Evolutionary conservation across 371 early-diverging fungal species (phyloP).

Genomic region (Actinomortierella ambigua): DNA sequence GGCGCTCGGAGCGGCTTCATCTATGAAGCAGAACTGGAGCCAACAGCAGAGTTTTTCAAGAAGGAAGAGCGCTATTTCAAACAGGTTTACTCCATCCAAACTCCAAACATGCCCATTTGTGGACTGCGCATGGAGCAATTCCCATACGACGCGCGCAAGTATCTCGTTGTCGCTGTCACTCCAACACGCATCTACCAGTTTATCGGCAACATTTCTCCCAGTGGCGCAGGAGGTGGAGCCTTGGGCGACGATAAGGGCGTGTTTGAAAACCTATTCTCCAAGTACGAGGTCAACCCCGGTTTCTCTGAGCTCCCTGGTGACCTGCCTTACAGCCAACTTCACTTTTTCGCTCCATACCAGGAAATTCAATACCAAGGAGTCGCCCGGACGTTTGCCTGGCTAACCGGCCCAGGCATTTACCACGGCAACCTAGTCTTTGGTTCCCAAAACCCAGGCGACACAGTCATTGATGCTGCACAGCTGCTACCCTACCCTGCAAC

Average conservation of each 20-base stretch:
- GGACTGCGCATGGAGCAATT: slow-evolving; percentile 84
- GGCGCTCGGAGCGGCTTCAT: slow-evolving; percentile 85
- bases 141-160: slow-evolving; percentile 71
- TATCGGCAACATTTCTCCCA: slow-evolving; percentile 66
- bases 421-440: slow-evolving; percentile 82
- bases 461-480: slow-evolving; percentile 78
- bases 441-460: slow-evolving; percentile 75
- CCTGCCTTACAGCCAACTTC: slow-evolving; percentile 59
- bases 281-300: slow-evolving; percentile 66
- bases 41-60: slow-evolving; percentile 82
- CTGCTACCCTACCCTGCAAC: slow-evolving; percentile 78
- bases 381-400: slow-evolving; percentile 78
- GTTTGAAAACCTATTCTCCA: slow-evolving; percentile 67
- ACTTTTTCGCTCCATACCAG: slow-evolving; percentile 69
- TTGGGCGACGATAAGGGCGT: slow-evolving; percentile 51
- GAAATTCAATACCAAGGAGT: slow-evolving; percentile 70
- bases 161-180: slow-evolving; percentile 78
- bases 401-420: slow-evolving; percentile 84
- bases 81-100: slow-evolving; percentile 69
- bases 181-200: slow-evolving; percentile 86
- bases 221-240: slow-evolving; percentile 20
- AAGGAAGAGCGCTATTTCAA: slow-evolving; percentile 78
- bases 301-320: slow-evolving; percentile 81
- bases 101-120: slow-evolving; percentile 70
- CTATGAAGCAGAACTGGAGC: slow-evolving; percentile 85